Base-by-base conservation (phyloP, 148 eudicot genomes). In the Rhododendron henanense region DNA sequence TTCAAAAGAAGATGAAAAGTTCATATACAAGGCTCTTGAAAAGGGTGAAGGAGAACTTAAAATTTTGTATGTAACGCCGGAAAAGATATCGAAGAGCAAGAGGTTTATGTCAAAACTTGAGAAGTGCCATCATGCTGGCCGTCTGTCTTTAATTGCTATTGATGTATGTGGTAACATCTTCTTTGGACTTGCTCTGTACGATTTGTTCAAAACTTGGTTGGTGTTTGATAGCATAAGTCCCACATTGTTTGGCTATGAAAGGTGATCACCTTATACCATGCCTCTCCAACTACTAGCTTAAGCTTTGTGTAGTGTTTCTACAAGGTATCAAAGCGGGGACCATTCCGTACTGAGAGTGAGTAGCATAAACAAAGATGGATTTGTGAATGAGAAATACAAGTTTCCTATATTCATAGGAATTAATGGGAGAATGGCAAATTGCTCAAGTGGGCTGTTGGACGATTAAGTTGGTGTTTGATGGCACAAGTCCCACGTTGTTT, bases 101-200 rank as follows among this genome's bases (percentile, higher is more conserved):
- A 93, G 99, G 88, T 97, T 97, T 88, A 94, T 97, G 96, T 97
- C 99, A 80, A 97, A 97, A 90, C 97, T 97, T 87, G 99, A 97
- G 86, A 97, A 97, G 86, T 97, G 99, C 90, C 96, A 97, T 87
- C 94, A 94, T 88, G 96, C 95, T 88, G 96, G 98, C 50, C 98
- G 99, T 73, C 95, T 97, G 63, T 92, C 98, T n/a, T 90, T 97
- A 81, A 95, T 97, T 88, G 93, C 99, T 79, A 93, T 97, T 83
- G 99, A 97, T 92, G 99, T 89, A 80, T 81, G 84, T 51, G 41
- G 51, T 61, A 44, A 65, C 74, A 55, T 86, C 50, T 45, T 75
- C 1, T 76, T 83, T 28, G 51, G 45, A 47, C 85, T 87, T 77
- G 50, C 23, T 85, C 4, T 78, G 16, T 25, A 67, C 39, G 1